These are phyloP conservation scores for Colletotrichum karsti DNA, from an alignment of 2,329 filamentous ascomycete genomes.

Conservation along the genomic window DNA sequence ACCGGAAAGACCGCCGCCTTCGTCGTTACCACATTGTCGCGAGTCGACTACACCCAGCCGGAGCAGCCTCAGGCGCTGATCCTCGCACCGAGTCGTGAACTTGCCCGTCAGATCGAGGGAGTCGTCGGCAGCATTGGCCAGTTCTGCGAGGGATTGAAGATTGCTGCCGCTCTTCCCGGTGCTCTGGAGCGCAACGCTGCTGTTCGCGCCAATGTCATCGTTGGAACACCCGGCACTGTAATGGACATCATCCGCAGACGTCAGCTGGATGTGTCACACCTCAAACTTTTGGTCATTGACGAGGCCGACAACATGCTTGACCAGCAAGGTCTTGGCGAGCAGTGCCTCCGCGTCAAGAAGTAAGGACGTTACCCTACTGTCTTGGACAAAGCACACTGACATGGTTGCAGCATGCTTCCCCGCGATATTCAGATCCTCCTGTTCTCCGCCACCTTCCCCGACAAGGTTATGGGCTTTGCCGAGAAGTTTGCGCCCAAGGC, in stretches of 20 bases:
- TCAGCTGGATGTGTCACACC: conserved; percentile 74
- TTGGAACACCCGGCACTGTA: conserved; percentile 94
- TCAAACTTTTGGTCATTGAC: conserved; percentile 90
- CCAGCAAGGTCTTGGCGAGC: conserved; percentile 92
- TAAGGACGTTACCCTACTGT: conserved; percentile 48
- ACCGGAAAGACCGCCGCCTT: conserved; percentile 99
- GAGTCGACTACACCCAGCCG: conserved; percentile 77
- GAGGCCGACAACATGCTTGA: conserved; percentile 99
- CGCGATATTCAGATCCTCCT: conserved; percentile 84
- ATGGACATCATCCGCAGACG: conserved; percentile 84
- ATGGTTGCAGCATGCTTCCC: conserved; percentile 70
- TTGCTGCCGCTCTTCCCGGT: conserved; percentile 86
- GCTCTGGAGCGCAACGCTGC: conserved; percentile 72
- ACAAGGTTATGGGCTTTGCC: conserved; percentile 86
- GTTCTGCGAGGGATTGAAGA: conserved; percentile 78
- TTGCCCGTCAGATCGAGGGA: conserved; percentile 91
- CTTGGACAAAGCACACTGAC: conserved; percentile 38
- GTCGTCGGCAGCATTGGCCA: conserved; percentile 86
- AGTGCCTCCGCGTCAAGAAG: conserved; percentile 90
- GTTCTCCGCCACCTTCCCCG: conserved; percentile 94
- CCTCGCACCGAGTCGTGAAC: conserved; percentile 90
- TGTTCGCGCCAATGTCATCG: conserved; percentile 81
- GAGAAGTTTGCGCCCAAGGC: conserved; percentile 84
- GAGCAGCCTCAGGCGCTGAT: conserved; percentile 84
- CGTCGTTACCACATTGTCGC: conserved; percentile 88